Evolutionary conservation across 2,329 filamentous ascomycete species (phyloP).

Genomic region (Dendrostoma leiphaemia): DNA sequence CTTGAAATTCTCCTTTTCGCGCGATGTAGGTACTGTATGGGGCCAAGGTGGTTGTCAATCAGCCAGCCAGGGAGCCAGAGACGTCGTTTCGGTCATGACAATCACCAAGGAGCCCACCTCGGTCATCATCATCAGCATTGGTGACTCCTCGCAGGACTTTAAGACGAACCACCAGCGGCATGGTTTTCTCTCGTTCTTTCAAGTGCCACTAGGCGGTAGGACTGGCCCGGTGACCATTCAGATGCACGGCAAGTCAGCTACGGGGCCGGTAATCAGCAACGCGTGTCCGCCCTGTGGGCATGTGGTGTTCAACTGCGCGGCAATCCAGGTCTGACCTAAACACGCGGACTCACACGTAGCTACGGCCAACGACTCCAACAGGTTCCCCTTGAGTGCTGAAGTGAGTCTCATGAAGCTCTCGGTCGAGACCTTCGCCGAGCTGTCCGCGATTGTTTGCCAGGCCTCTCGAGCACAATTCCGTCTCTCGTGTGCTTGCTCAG

Average conservation of each 20-base stretch:
- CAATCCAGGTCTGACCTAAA: conserved; percentile 29
- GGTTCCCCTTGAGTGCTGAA: too few relatives aligned
- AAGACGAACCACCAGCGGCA: conserved; percentile 25
- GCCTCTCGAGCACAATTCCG: too few relatives aligned
- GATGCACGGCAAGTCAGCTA: conserved; percentile 34
- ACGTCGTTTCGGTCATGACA: conserved; percentile 43
- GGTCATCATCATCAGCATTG: conserved; percentile 37
- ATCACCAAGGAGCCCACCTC: conserved; percentile 30
- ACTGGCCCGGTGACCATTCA: conserved; percentile 38
- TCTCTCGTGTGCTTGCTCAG: too few relatives aligned
- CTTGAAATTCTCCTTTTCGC: too few relatives aligned
- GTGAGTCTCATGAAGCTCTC: too few relatives aligned
- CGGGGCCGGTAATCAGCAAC: conserved; percentile 35
- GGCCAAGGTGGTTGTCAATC: conserved; percentile 34
- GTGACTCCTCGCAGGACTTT: conserved; percentile 30
- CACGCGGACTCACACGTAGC: not conserved
- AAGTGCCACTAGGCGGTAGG: conserved; percentile 35
- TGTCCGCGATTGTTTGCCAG: too few relatives aligned
- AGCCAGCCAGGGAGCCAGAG: conserved; percentile 35
- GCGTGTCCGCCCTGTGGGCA: conserved; percentile 25
- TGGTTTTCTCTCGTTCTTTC: conserved; percentile 34
- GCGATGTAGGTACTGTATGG: conserved; percentile 38
- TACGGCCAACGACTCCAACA: too few relatives aligned
- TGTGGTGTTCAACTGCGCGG: conserved; percentile 34
- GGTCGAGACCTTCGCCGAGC: too few relatives aligned